Base-by-base conservation (phyloP, 1,284 basidiomycete genomes). In the Volvariella volvacea region DNA sequence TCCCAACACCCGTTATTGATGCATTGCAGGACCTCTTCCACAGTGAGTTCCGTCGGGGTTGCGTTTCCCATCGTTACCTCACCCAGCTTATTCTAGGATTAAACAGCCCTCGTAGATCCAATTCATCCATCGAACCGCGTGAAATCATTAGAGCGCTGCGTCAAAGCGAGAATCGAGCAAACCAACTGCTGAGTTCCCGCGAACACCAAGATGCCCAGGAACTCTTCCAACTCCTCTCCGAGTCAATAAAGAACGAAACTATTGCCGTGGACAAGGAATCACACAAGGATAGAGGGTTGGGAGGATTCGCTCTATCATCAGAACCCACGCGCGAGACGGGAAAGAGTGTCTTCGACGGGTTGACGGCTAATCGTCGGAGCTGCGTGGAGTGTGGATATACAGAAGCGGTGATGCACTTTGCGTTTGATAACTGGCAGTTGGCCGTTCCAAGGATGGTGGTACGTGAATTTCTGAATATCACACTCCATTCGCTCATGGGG, bases 191-290 rank as follows among this genome's bases (percentile, higher is more conserved):
- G 56, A 78, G 78, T 48, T 90, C 88, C 1, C 79, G 88, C 12
- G 88, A 94, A 57, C 92, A 96, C 60, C 92, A 96, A 65, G 92
- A 96, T 61, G 92, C 92, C 2, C 93, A 96, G 56, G 93, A 96
- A 59, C 73, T 96, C n/a, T 95, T 94, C 64, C 83, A 93, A 53
- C 80, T 94, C 30, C 68, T 96, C 16, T 87, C 91, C 0, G 90
- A 93, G 58, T 88, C 82, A 38, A 74, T 95, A 52, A 90, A 90
- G 62, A 81, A 81, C 48, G 92, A 96, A 62, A 74, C 81, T 4
- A 58, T 64, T 1, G 71, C 77, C 1, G 73, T 91, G 2, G 77
- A 81, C 47, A 73, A 73, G 45, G 87, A 89, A 55, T 74, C 70
- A 3, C 65, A 68, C 39, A 69, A 78, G 21, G 86, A 88, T 56